These are phyloP conservation scores for Mantamonas sphyraenae DNA, from an alignment of 78 protist genomes.

Conservation along the genomic window DNA sequence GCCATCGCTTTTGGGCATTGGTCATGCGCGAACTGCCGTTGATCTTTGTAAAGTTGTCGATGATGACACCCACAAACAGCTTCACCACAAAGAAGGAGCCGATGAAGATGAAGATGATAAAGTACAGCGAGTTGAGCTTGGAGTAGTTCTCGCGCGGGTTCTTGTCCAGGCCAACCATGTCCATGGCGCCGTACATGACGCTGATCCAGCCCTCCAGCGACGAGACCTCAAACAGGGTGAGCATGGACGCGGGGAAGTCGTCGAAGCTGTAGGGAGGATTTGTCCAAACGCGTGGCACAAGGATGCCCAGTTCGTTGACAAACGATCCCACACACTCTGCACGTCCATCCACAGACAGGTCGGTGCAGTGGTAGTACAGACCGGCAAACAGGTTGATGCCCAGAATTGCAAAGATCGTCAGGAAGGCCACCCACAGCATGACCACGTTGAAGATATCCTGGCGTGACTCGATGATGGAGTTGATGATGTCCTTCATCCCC, in stretches of 20 bases:
- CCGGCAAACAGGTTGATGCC: slow-evolving; percentile 35
- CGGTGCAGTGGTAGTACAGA: slow-evolving; percentile 5
- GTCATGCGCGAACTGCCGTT: neutral
- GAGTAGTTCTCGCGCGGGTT: neutral
- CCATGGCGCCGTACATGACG: slow-evolving; percentile 16
- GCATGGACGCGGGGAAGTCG: neutral
- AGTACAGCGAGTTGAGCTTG: slow-evolving; percentile 6
- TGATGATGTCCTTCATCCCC: slow-evolving; percentile 2
- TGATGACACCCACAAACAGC: slow-evolving; percentile 10
- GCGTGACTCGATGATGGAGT: neutral
- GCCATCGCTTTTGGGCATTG: neutral
- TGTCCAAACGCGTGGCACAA: neutral
- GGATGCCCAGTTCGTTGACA: neutral
- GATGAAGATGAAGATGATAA: slow-evolving; percentile 8
- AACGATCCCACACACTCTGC: neutral
- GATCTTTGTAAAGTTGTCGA: neutral
- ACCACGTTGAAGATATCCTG: slow-evolving; percentile 4
- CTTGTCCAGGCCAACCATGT: neutral
- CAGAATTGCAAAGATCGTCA: slow-evolving; percentile 17
- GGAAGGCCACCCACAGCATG: slow-evolving; percentile 1
- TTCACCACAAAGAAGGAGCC: slow-evolving; percentile 14
- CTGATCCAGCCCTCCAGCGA: slow-evolving; percentile 8
- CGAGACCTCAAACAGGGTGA: slow-evolving; percentile 13
- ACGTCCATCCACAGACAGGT: neutral
- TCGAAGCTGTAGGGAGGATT: neutral